Evolutionary conservation across 108 stramenopile genomes (phyloP), one percentile per base, ranked within the genome.

Genomic region (Skeletonema marinoi): DNA sequence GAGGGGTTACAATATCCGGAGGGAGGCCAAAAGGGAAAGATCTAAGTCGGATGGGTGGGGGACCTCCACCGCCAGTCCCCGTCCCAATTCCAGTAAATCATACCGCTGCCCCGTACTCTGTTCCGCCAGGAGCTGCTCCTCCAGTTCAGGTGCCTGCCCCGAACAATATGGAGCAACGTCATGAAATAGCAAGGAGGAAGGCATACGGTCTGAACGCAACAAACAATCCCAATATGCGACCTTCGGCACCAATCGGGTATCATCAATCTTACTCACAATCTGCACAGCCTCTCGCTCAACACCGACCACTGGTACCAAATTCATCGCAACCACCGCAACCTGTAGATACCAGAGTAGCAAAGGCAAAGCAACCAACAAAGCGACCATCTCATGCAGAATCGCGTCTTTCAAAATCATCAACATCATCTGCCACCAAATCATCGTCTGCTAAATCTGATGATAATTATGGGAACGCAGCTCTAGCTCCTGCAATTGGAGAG

Each of bases 21-120:
- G 81, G 85, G 12, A 82, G 79, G 59, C 85, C 89, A 60, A 93
- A 93, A 63, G 92, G 92, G 9, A 93, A 93, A 60, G 89, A 93
- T 74, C 88, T 93, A 60, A 82, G 82, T n/a, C 88, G 90, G 29
- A 91, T 93, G 90, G 39, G 60, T 36, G 14, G 78, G 74, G 84
- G 81, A 4, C 44, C 44, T 2, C 25, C 25, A 10, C 21, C 54
- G 1, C 19, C 19, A 0, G 17, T 50, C n/a, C 48, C 48, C 16
- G 44, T 12, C 9, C 48, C 48, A 0, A 10, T 25, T 25, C 25
- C 14, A 46, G 44, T 12, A 4, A 12, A 16, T 6, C 48, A 50
- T 17, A 0, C 48, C 48, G 17, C 54, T 25, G 54, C 25, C 21
- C 19, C 54, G 4, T 17, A 12, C 48, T 50, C 48, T 50, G 54